Evolutionary conservation across 192 early-diverging fungal species (phyloP), one percentile per base, ranked within the genome.

Genomic region (Backusella tarrabulga): DNA sequence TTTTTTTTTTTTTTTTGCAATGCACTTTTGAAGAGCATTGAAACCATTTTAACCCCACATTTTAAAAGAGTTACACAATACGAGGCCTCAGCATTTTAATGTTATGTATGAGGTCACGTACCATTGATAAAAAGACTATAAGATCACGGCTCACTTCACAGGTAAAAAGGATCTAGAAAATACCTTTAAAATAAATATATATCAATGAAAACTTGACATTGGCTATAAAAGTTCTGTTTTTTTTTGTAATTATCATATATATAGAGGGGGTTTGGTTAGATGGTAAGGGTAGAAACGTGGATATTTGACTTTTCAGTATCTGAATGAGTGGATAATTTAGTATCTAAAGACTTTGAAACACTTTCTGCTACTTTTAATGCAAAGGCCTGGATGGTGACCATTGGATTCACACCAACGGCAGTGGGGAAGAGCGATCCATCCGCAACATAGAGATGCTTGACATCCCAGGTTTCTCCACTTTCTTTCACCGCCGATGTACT

Each of bases 371-470:
- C 73, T 34, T 70, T 38, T 15, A 83, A 68, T 7, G 81, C 84
- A n/a, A 76, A 38, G 6, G 79, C 70, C 42, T 82, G 68, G 34
- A 68, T 75, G 19, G 77, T 81, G 8, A 86, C 79, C 88, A 90
- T 90, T n/a, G 89, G 88, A 76, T 92, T 90, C 63, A 94, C 92
- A 78, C 93, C 93, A 72, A 81, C 83, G 0, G 92, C 85, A 1
- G 90, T 90, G 11, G 92, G 92, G 75, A 93, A 92, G 54, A 90
- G 29, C 9, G 84, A 88, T 6, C 90, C 87, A 77, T 93, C 92
- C 7, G 89, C 87, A 2, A 95, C 90, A 75, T 90, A 93, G 32
- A 93, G 81, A 29, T 85, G 83, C 74, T 89, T 80, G 40, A 90
- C 79, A 36, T 93, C 92, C 89, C 89, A 93, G 1, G 88, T 86